Base-by-base conservation (phyloP, 306 rosid species). In the Phaseolus lunatus region DNA sequence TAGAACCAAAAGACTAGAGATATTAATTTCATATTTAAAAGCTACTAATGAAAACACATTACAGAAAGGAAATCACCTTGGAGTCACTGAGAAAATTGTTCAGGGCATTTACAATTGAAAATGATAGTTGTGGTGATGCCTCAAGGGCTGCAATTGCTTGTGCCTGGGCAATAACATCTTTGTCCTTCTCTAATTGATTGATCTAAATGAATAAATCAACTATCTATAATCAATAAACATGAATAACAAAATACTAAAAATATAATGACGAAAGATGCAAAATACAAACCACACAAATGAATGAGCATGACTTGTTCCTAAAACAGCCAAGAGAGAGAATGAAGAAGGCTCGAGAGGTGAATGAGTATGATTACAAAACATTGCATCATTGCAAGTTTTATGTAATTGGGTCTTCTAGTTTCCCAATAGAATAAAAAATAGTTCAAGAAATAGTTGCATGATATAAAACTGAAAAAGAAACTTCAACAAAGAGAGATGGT, bases 121-220 rank as follows among this genome's bases (percentile, higher is more conserved):
- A 95, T 27, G 98, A 83, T 62, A 88, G 85, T 84, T 92, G 92
- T 8, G 96, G 91, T 26, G 91, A 82, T 65, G 96, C 84, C 88
- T 90, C 92, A 31, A 95, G 83, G 58, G 87, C 90, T 66, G 91
- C 87, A 75, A 92, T 92, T 65, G 97, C 97, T 84, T 95, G 99
- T 5, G 92, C 92, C 86, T 95, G 97, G 76, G 99, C 97, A 80
- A 90, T 79, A 81, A 95, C 99, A 87, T 95, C 97, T 84, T 86
- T 92, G 83, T 95, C 99, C 89, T 92, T 95, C 92, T 92, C 99
- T 74, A 95, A 84, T 84, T 92, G 99, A 82, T 95, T 95, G 68
- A 95, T 90, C 99, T 95, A 93, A 86, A 58, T 48, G 78, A 70
- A 69, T 48, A 87, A 43, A 83, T 8, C 50, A 69, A 65, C 43